These are phyloP conservation scores for Xylaria longipes DNA, from an alignment of 495 filamentous ascomycete species.

Conservation along the genomic window DNA sequence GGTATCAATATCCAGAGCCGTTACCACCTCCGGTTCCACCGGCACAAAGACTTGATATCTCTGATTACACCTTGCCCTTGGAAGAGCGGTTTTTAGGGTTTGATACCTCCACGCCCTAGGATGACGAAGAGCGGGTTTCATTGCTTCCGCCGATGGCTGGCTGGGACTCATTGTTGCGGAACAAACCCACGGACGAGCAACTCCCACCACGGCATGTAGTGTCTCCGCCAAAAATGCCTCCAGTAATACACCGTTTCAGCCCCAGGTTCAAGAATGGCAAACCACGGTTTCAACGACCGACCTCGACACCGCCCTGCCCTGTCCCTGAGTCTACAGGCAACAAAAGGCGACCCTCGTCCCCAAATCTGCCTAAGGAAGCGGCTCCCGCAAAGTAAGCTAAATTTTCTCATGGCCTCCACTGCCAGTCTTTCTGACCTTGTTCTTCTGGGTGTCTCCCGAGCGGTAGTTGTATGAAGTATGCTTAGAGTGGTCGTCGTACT, in stretches of 20 bases:
- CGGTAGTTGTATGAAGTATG: background rate
- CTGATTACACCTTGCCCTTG: no score
- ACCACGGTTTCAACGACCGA: background rate
- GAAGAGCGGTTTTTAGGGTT: no score
- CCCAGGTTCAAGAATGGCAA: background rate
- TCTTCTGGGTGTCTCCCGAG: background rate
- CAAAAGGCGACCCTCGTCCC: background rate
- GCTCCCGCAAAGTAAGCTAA: background rate
- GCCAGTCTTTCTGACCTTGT: background rate
- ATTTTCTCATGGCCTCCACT: background rate
- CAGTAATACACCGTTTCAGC: background rate
- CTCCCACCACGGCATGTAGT: no score
- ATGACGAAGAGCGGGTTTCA: background rate
- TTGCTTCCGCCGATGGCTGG: background rate
- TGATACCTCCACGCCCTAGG: conserved; percentile 1
- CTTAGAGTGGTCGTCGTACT: background rate
- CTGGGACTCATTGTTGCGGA: background rate
- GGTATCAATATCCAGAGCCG: background rate
- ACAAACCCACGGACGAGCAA: no score
- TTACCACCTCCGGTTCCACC: background rate
- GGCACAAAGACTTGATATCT: no score
- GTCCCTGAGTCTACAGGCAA: background rate
- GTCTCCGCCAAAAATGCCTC: no score
- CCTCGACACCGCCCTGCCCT: background rate
- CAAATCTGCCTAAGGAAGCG: background rate